Evolutionary conservation across 495 filamentous ascomycete species (phyloP).

Genomic region (Aspergillus leporis): DNA sequence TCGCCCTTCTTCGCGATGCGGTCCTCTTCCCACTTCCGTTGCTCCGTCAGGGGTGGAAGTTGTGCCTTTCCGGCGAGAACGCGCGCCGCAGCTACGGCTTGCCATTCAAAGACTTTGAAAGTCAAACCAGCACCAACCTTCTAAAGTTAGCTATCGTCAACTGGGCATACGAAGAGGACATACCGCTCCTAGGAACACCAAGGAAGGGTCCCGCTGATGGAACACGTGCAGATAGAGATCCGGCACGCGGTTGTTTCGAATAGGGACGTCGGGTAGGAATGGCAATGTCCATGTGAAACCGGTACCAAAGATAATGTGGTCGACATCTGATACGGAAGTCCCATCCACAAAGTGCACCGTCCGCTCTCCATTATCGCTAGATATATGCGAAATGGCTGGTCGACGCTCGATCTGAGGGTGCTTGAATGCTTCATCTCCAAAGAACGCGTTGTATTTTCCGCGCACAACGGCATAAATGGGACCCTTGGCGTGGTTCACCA

Average conservation of each 20-base stretch:
- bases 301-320: constrained; percentile 59
- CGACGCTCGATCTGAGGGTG: constrained; percentile 48
- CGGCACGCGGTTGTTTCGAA: constrained; percentile 54
- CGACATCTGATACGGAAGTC: constrained; percentile 45
- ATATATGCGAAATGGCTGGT: constrained; percentile 47
- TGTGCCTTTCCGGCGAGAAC: constrained; percentile 52
- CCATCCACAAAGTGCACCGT: constrained; percentile 52
- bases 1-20: constrained; percentile 52
- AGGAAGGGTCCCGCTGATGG: constrained; percentile 40
- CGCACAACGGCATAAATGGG: constrained; percentile 43
- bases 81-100: constrained; percentile 57
- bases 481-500: constrained; percentile 32
- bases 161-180: constrained; percentile 30
- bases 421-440: constrained; percentile 52
- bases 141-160: constrained; percentile 31
- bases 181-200: constrained; percentile 43
- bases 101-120: constrained; percentile 62
- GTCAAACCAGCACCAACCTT: constrained; percentile 57
- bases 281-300: constrained; percentile 58
- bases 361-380: constrained; percentile 34
- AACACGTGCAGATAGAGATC: constrained; percentile 59
- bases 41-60: constrained; percentile 43
- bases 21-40: constrained; percentile 52
- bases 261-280: constrained; percentile 49
- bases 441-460: constrained; percentile 49